Evolutionary conservation across 1,139 yeast genomes (phyloP).

Genomic region (Saccharomycopsis hybrid): DNA sequence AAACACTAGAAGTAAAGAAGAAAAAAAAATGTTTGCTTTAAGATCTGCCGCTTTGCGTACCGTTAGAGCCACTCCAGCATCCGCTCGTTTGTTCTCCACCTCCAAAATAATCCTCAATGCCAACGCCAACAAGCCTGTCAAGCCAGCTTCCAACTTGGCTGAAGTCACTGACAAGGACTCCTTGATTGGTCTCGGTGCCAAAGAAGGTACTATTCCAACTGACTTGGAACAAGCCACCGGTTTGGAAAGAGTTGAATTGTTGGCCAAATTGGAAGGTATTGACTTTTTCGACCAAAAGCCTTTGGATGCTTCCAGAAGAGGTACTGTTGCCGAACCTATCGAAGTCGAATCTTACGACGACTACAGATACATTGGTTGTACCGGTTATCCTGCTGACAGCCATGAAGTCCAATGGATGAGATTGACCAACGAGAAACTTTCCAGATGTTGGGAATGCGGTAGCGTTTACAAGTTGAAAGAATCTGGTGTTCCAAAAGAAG

Average conservation of each 20-base stretch:
- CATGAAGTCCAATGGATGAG: constrained; percentile 92
- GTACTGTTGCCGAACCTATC: constrained; percentile 85
- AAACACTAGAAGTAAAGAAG: too few relatives aligned
- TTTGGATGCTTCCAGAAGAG: constrained; percentile 79
- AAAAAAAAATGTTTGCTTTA: constrained; percentile 26
- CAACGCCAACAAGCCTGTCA: constrained; percentile 29
- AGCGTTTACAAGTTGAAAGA: constrained; percentile 85
- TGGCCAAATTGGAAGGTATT: constrained; percentile 93
- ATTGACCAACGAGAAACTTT: constrained; percentile 75
- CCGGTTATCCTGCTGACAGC: constrained; percentile 91
- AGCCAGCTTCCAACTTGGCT: constrained; percentile 61
- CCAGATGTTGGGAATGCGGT: constrained; percentile 99
- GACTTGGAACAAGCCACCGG: constrained; percentile 97
- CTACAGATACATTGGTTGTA: constrained; percentile 94
- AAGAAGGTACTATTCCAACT: constrained; percentile 77
- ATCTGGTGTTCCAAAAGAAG: constrained; percentile 74
- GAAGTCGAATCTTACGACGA: constrained; percentile 86
- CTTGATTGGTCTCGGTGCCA: constrained; percentile 87
- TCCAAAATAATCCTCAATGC: constrained; percentile 31
- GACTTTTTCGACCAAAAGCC: constrained; percentile 92
- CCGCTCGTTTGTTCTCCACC: constrained; percentile 38
- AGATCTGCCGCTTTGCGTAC: constrained; percentile 24
- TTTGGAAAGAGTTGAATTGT: constrained; percentile 91
- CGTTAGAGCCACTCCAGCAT: constrained; percentile 17
- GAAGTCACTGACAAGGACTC: constrained; percentile 80